A percentile compares a stretch with the other conserved stretches of the same genome.
These are phyloP conservation scores for Graphilbum sp. DNA, from an alignment of 2,329 filamentous ascomycete species.

Conservation along the genomic window DNA sequence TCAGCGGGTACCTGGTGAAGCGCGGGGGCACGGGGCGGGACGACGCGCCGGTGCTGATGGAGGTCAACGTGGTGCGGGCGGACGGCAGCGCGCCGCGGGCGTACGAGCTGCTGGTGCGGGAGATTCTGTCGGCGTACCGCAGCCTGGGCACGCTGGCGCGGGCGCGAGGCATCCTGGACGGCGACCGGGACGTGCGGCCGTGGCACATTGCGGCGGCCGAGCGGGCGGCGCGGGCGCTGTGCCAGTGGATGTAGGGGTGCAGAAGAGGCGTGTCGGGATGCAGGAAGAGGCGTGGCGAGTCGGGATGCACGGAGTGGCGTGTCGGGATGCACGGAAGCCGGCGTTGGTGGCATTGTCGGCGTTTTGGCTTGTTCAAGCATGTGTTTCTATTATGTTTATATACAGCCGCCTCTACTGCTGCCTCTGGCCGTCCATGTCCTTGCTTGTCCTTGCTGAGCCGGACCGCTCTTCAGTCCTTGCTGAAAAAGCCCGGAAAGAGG, in stretches of 20 bases:
- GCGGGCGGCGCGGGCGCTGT: constrained; percentile 50
- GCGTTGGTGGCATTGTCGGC: too few relatives aligned
- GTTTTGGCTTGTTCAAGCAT: too few relatives aligned
- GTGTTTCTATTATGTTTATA: too few relatives aligned
- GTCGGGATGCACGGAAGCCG: too few relatives aligned
- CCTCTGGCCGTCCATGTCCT: too few relatives aligned
- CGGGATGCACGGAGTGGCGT: too few relatives aligned
- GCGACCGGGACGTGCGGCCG: constrained; percentile 46
- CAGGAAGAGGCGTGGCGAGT: background rate
- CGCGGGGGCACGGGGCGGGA: constrained; percentile 37
- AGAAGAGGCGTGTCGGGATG: background rate
- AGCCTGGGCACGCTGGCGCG: constrained; percentile 53
- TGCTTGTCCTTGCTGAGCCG: background rate
- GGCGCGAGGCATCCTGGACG: constrained; percentile 44
- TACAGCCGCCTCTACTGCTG: too few relatives aligned
- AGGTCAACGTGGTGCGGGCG: constrained; percentile 45
- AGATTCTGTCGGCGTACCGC: constrained; percentile 54
- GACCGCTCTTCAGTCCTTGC: background rate
- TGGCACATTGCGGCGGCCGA: constrained; percentile 64
- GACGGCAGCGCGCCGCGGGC: constrained; percentile 31
- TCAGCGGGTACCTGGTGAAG: constrained; percentile 51
- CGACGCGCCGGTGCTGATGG: constrained; percentile 43
- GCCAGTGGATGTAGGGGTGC: constrained; percentile 43
- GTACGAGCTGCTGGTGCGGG: constrained; percentile 50
- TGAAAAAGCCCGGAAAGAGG: constrained; percentile 71